Percentiles rank a stretch among this genome's conserved stretches.
These are phyloP conservation scores for Skeletonema tropicum DNA, from an alignment of 108 stramenopile genomes.

Conservation along the genomic window DNA sequence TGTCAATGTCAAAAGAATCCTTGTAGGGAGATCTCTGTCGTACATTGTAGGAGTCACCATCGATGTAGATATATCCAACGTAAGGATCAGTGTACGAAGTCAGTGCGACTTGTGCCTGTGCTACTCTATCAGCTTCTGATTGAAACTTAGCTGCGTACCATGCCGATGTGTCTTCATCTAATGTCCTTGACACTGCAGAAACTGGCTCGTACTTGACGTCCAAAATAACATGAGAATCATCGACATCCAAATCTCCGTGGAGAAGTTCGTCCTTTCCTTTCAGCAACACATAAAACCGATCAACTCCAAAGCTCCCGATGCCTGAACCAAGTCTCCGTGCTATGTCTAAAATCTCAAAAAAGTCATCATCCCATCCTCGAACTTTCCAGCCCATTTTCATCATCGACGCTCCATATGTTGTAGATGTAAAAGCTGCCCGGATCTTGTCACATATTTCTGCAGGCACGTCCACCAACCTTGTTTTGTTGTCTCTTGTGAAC, in stretches of 20 bases:
- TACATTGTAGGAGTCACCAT: constrained; percentile 43
- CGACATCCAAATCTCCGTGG: constrained; percentile 18
- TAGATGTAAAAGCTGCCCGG: constrained; percentile 45
- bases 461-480: constrained; percentile 44
- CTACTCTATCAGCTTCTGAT: constrained; percentile 57
- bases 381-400: constrained; percentile 73
- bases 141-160: constrained; percentile 64
- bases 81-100: constrained; percentile 72
- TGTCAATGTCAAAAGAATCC: constrained; percentile 42
- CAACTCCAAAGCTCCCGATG: constrained; percentile 63
- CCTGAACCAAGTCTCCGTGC: constrained; percentile 61
- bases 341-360: constrained; percentile 59
- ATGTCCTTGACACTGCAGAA: constrained; percentile 41
- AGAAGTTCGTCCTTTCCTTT: constrained; percentile 52
- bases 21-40: constrained; percentile 72
- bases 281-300: constrained; percentile 68
- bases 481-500: constrained; percentile 36
- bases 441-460: constrained; percentile 45
- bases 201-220: constrained; percentile 68
- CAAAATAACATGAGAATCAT: constrained; percentile 46
- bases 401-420: constrained; percentile 62
- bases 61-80: constrained; percentile 55
- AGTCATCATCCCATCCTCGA: constrained; percentile 53
- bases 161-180: constrained; percentile 37
- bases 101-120: constrained; percentile 55